These are phyloP conservation scores for Hypomontagnella submonticulosa DNA, from an alignment of 495 filamentous ascomycete species.

Conservation along the genomic window DNA sequence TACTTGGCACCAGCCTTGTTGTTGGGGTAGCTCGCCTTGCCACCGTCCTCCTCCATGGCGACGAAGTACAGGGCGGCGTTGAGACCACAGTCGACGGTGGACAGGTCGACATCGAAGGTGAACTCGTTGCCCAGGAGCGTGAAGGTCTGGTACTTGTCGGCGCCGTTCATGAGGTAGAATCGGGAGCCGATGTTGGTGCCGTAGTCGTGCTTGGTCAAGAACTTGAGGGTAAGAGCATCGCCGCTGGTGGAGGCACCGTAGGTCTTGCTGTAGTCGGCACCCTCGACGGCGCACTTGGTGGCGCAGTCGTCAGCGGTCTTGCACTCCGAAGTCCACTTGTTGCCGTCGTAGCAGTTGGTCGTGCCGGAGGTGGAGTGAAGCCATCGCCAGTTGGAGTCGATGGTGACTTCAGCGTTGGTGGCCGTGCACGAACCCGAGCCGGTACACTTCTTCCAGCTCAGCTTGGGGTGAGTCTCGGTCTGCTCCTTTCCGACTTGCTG, in stretches of 20 bases:
- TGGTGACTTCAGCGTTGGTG: slow-evolving; percentile 54
- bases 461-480: slow-evolving; percentile 66
- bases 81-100: slow-evolving; percentile 63
- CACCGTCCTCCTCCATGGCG: slow-evolving; percentile 67
- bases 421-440: slow-evolving; percentile 60
- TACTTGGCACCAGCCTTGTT: slow-evolving; percentile 72
- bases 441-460: slow-evolving; percentile 68
- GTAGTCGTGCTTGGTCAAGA: slow-evolving; percentile 64
- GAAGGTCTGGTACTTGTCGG: slow-evolving; percentile 67
- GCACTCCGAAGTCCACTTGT: slow-evolving; percentile 59
- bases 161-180: slow-evolving; percentile 65
- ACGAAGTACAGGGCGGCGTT: slow-evolving; percentile 71
- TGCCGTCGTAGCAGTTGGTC: slow-evolving; percentile 64
- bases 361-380: slow-evolving; percentile 50
- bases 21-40: slow-evolving; percentile 59
- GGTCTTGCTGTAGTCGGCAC: slow-evolving; percentile 59
- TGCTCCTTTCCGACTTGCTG: slow-evolving; percentile 69
- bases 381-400: slow-evolving; percentile 67
- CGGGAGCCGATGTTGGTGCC: slow-evolving; percentile 64
- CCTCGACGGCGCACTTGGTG: slow-evolving; percentile 59
- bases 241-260: slow-evolving; percentile 62
- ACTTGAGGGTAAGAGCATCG: slow-evolving; percentile 61
- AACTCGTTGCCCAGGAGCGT: slow-evolving; percentile 67
- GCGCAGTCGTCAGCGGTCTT: slow-evolving; percentile 52
- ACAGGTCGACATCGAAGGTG: slow-evolving; percentile 69